Evolutionary conservation across 164 flowering plant genomes (phyloP), one percentile per base, ranked within the genome.

Genomic region (Annona cherimola): DNA sequence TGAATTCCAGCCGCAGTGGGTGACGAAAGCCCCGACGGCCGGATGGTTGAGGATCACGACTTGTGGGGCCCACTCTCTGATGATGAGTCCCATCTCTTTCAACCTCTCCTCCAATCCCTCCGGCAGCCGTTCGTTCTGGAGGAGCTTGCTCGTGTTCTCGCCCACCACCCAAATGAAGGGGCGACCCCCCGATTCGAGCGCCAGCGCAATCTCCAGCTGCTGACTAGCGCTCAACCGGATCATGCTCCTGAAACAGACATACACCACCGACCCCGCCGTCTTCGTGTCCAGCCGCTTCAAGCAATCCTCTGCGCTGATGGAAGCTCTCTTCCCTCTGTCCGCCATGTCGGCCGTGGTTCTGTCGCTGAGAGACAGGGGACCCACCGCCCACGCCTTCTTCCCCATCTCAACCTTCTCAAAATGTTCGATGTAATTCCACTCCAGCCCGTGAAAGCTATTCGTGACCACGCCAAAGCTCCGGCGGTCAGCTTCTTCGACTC

Each of bases 1-100:
- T 1, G 92, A 90, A 76, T 90, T 90, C 94, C 94, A 89, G 0
- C 91, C 89, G 39, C 88, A 87, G 63, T 88, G 94, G 1, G 88
- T 89, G 61, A 89, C 62, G 69, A 89, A 86, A 42, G 86, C 91
- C 66, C 89, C 82, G 0, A 85, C 64, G 1, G 90, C 72, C 0
- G 73, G 79, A 71, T 88, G 90, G 0, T 84, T 76, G 42, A 90
- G 76, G 3, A 90, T 87, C 26, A 83, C 68, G 4, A 85, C 78
- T 62, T 90, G 92, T 1, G 92, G 95, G 0, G 92, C 90, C 95
- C 95, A 90, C 5, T 90, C 95, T 45, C 64, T 74, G 35, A 90
- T 83, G 43, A 90, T 2, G 1, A 90, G 69, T 0, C 92, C 91
- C 35, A 78, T 19, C 84, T 44, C 61, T 77, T 83, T 4, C 61